phyloP scores from a whole-genome alignment of 2,329 filamentous ascomycete genomes.

The Curvularia eragrostidis region DNA sequence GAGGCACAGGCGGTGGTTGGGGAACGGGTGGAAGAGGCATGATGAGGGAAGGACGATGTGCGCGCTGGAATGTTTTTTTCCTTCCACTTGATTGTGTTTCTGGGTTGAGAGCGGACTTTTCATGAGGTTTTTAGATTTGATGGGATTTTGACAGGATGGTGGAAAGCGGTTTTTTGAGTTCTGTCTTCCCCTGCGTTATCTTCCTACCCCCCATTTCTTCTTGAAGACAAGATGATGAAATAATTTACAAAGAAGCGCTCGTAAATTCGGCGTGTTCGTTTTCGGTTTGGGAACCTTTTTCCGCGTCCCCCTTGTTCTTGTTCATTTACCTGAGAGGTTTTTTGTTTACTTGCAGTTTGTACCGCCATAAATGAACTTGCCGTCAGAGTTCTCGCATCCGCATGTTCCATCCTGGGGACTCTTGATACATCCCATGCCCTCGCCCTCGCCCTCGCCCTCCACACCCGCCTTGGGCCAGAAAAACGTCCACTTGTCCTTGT shows the following conservation, averaged over 20 bases:
- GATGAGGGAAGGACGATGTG: too few species aligned
- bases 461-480: conserved; percentile 31
- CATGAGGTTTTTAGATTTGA: not conserved
- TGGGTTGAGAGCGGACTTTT: too few species aligned
- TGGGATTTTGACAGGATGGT: not conserved
- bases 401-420: conserved; percentile 33
- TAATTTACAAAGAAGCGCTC: not conserved
- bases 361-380: conserved; percentile 30
- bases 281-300: not conserved
- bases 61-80: not conserved
- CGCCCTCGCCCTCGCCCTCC: conserved; percentile 26
- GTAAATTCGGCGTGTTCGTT: not conserved
- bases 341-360: conserved; percentile 12
- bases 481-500: conserved; percentile 32
- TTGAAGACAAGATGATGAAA: not conserved
- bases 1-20: conserved; percentile 50
- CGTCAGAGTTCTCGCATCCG: conserved; percentile 37
- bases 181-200: not conserved
- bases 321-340: not conserved
- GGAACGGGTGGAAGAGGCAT: conserved; percentile 22
- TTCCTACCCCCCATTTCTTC: not conserved
- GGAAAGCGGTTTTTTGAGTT: not conserved
- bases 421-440: conserved; percentile 39
- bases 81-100: not conserved
- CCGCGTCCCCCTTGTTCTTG: not conserved